phyloP scores from a whole-genome alignment of 2,329 filamentous ascomycete species.

The Fusarium penzigii region DNA sequence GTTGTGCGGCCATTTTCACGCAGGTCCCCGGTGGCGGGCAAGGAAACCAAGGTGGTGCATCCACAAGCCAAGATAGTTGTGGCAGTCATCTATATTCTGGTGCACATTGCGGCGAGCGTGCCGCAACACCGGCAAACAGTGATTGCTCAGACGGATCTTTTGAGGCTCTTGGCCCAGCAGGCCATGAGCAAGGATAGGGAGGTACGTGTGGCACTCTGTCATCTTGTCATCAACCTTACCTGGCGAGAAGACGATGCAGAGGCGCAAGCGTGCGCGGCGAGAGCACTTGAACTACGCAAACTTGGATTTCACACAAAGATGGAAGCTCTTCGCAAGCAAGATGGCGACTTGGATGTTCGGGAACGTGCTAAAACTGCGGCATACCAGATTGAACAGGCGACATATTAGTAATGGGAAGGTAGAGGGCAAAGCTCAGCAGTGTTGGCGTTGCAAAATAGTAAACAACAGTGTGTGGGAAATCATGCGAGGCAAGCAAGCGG shows the following conservation, averaged over 20 bases:
- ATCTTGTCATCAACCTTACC: constrained; percentile 82
- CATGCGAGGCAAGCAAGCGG: too few relatives aligned
- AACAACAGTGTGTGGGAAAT: too few relatives aligned
- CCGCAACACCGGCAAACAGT: constrained; percentile 77
- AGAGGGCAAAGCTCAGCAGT: background rate
- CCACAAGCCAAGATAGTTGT: constrained; percentile 71
- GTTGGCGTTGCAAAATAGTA: too few relatives aligned
- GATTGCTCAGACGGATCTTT: constrained; percentile 73
- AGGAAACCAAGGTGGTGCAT: constrained; percentile 53
- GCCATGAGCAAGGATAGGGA: constrained; percentile 72
- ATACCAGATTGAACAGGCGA: constrained; percentile 64
- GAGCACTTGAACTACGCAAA: constrained; percentile 68
- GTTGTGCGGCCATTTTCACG: constrained; percentile 54
- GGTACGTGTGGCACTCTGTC: constrained; percentile 77
- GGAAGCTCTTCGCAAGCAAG: constrained; percentile 60
- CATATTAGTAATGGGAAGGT: constrained; percentile 14
- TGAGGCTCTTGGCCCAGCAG: constrained; percentile 72
- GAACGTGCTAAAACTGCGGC: constrained; percentile 81
- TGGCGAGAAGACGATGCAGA: constrained; percentile 78
- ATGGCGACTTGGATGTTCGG: constrained; percentile 77
- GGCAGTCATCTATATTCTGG: constrained; percentile 77
- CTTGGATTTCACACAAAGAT: constrained; percentile 72
- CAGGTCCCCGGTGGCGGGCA: constrained; percentile 34
- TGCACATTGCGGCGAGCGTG: constrained; percentile 83
- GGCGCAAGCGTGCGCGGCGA: constrained; percentile 61